phyloP scores from a whole-genome alignment of 2,329 filamentous ascomycete species.

The Exophiala sp. region DNA sequence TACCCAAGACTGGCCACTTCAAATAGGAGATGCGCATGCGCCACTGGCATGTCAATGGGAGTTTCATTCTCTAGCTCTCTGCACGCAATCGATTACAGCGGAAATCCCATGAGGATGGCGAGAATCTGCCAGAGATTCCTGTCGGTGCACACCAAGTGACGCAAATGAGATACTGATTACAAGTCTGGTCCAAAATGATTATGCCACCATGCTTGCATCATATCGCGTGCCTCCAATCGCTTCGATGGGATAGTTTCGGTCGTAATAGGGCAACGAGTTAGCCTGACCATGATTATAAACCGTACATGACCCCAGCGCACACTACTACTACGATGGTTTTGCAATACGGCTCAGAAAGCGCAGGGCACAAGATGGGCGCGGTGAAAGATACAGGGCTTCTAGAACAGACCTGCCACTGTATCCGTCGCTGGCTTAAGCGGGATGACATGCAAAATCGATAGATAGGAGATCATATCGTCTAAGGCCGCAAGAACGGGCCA shows the following conservation, averaged over 20 bases:
- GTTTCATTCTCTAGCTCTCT: background rate
- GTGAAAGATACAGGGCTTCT: background rate
- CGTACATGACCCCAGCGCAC: too few relatives aligned
- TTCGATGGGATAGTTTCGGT: too few relatives aligned
- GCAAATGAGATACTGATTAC: too few relatives aligned
- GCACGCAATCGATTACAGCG: background rate
- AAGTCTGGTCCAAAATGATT: too few relatives aligned
- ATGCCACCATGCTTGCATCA: too few relatives aligned
- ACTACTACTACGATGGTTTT: too few relatives aligned
- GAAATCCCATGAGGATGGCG: background rate
- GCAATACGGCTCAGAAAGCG: background rate
- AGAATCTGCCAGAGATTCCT: too few relatives aligned
- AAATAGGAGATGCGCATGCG: constrained; percentile 10
- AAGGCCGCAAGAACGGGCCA: background rate
- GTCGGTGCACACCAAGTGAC: too few relatives aligned
- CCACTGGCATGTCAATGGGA: too few relatives aligned
- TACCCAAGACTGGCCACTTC: background rate
- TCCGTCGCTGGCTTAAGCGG: background rate
- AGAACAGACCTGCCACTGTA: background rate
- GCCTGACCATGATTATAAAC: too few relatives aligned
- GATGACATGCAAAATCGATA: background rate
- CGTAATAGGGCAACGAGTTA: too few relatives aligned
- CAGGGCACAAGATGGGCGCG: background rate
- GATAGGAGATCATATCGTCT: background rate
- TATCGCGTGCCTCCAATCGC: too few relatives aligned